These are phyloP conservation scores for Saccharomycopsis oosterbeekiorum DNA, from an alignment of 805 yeast species.

Conservation along the genomic window DNA sequence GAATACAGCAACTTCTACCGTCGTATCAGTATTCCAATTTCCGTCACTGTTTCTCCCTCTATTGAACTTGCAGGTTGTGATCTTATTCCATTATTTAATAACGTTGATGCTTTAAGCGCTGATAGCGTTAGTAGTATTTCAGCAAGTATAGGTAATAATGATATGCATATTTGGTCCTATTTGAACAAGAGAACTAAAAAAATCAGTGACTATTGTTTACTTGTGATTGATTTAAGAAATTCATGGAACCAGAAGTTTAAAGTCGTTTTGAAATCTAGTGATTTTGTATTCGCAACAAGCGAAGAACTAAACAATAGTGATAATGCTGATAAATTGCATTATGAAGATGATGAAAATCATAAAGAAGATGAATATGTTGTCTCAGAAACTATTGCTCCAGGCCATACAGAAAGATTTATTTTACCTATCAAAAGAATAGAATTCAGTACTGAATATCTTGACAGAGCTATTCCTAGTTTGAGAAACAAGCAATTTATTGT, in stretches of 20 bases:
- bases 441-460: slow-evolving; percentile 33
- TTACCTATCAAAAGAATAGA: slow-evolving; percentile 58
- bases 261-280: slow-evolving; percentile 23
- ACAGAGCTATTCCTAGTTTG: slow-evolving; percentile 57
- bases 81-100: slow-evolving; percentile 44
- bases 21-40: slow-evolving; percentile 55
- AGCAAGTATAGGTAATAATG: slow-evolving; percentile 20
- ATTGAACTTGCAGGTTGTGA: slow-evolving; percentile 71
- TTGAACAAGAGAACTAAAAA: slow-evolving; percentile 26
- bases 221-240: slow-evolving; percentile 71
- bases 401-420: slow-evolving; percentile 48
- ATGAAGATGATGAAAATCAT: slow-evolving; percentile 17
- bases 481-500: slow-evolving; percentile 57
- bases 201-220: slow-evolving; percentile 46
- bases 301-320: slow-evolving; percentile 26
- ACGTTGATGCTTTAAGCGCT: slow-evolving; percentile 20
- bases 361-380: slow-evolving; percentile 15
- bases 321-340: neutral
- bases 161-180: slow-evolving; percentile 17
- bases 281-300: slow-evolving; percentile 18
- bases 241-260: slow-evolving; percentile 57
- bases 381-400: slow-evolving; percentile 29
- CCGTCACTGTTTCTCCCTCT: slow-evolving; percentile 61
- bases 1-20: slow-evolving; percentile 34
- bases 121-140: slow-evolving; percentile 22